phyloP scores from a whole-genome alignment of 106 monocot species.

The Apostasia shenzhenica region DNA sequence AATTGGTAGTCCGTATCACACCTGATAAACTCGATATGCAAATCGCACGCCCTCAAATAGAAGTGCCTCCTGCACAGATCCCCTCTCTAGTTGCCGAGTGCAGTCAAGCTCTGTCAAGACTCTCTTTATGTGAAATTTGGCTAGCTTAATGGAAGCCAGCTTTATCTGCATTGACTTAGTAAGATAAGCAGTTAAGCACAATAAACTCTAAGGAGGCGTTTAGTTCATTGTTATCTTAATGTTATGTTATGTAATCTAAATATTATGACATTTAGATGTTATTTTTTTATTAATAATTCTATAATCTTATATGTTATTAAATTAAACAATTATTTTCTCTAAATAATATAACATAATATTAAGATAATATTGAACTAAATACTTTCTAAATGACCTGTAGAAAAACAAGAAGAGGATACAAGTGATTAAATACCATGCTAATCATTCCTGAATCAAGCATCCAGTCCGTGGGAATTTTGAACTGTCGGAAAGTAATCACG shows the following conservation, averaged over 20 bases:
- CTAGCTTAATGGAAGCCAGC: constrained; percentile 51
- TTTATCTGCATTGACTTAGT: constrained; percentile 39
- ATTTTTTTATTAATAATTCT: too few relatives aligned
- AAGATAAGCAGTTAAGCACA: too few relatives aligned
- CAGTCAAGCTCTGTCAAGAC: constrained; percentile 53
- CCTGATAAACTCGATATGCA: constrained; percentile 81
- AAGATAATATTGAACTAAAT: too few relatives aligned
- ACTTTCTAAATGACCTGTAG: too few relatives aligned
- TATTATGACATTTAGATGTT: too few relatives aligned
- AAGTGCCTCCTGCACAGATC: constrained; percentile 42
- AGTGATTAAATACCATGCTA: constrained; percentile 31
- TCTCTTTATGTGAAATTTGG: constrained; percentile 60
- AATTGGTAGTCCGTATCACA: neutral
- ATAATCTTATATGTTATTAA: too few relatives aligned
- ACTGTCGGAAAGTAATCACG: constrained; percentile 40
- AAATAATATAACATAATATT: too few relatives aligned
- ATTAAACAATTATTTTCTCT: too few relatives aligned
- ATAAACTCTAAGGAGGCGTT: too few relatives aligned
- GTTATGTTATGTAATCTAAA: too few relatives aligned
- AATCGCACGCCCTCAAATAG: constrained; percentile 68
- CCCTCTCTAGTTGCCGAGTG: constrained; percentile 34
- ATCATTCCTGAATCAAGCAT: constrained; percentile 85
- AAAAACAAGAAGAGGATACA: too few relatives aligned
- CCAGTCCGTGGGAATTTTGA: constrained; percentile 75
- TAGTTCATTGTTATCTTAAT: too few relatives aligned